phyloP scores from a whole-genome alignment of 1,139 yeast genomes.

The Protomyces macrosporus region DNA sequence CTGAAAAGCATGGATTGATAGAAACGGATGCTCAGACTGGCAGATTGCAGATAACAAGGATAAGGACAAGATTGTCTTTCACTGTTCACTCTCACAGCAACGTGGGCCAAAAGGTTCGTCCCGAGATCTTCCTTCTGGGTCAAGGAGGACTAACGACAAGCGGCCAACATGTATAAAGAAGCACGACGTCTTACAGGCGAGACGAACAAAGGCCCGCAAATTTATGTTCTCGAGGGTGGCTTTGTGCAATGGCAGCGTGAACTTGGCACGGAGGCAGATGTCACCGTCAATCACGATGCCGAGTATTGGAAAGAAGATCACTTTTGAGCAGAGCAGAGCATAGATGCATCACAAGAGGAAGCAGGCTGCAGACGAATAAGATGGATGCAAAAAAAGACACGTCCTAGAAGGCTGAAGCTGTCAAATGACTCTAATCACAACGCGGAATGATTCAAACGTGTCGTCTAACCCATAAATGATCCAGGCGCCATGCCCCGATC shows the following conservation, averaged over 20 bases:
- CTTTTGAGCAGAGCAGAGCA: neutral
- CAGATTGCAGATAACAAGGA: conserved; percentile 12
- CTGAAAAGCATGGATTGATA: neutral
- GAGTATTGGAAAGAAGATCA: conserved; percentile 30
- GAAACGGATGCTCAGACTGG: neutral
- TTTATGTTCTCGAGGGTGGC: conserved; percentile 71
- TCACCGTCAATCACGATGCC: conserved; percentile 50
- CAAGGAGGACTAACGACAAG: conserved; percentile 82
- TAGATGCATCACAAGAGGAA: too few relatives aligned
- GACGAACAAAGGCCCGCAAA: conserved; percentile 44
- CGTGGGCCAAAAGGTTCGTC: neutral
- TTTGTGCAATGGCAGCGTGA: conserved; percentile 73
- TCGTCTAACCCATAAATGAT: neutral
- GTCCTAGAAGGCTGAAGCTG: conserved; percentile 1
- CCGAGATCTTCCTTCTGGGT: conserved; percentile 34
- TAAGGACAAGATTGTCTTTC: conserved; percentile 51
- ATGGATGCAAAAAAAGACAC: conserved; percentile 1
- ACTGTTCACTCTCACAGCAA: conserved; percentile 47
- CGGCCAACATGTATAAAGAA: conserved; percentile 56
- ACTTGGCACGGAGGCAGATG: conserved; percentile 60
- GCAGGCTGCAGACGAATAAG: too few relatives aligned
- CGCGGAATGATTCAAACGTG: neutral
- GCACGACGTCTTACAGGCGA: conserved; percentile 36
- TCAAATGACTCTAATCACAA: neutral
- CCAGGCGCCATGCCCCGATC: conserved; percentile 15